Percentiles rank a stretch among this genome's conserved stretches.
These are phyloP conservation scores for Ophiosphaerella korrae DNA, from an alignment of 2,329 filamentous ascomycete species.

Conservation along the genomic window DNA sequence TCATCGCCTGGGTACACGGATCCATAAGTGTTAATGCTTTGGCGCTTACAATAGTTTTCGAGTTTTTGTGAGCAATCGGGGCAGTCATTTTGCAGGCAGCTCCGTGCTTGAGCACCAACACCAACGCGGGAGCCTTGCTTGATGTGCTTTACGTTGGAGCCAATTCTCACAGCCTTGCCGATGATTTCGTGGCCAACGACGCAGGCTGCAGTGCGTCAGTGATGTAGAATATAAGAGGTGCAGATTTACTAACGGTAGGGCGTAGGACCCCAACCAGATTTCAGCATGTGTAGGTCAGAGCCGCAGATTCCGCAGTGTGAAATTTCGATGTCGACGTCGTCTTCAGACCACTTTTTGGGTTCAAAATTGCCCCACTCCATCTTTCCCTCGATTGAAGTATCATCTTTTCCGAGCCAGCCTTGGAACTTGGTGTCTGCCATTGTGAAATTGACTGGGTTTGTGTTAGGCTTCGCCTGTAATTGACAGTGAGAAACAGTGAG, in stretches of 20 bases:
- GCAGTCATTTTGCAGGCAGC: conserved; percentile 51
- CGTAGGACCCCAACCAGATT: conserved; percentile 45
- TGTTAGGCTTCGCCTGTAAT: neutral
- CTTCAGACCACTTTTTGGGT: conserved; percentile 63
- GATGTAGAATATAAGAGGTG: neutral
- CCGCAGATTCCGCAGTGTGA: conserved; percentile 50
- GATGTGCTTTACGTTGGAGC: conserved; percentile 56
- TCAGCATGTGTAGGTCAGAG: conserved; percentile 42
- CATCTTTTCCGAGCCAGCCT: conserved; percentile 61
- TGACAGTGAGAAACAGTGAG: too few relatives aligned
- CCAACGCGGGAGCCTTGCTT: conserved; percentile 65
- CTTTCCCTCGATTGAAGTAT: conserved; percentile 56
- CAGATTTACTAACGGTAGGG: conserved; percentile 21
- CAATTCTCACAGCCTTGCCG: conserved; percentile 46
- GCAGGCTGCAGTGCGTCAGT: conserved; percentile 47
- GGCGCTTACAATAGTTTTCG: conserved; percentile 55
- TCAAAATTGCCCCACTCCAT: conserved; percentile 58
- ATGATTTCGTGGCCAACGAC: conserved; percentile 51
- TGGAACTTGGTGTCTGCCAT: conserved; percentile 50
- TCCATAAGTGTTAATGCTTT: conserved; percentile 51
- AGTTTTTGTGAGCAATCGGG: conserved; percentile 54
- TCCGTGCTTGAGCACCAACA: conserved; percentile 55
- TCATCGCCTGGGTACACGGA: conserved; percentile 59
- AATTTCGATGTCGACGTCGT: conserved; percentile 59
- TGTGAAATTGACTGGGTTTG: neutral